Evolutionary conservation across 1,284 basidiomycete genomes (phyloP).

Genomic region (Sanguinoderma infundibulare): DNA sequence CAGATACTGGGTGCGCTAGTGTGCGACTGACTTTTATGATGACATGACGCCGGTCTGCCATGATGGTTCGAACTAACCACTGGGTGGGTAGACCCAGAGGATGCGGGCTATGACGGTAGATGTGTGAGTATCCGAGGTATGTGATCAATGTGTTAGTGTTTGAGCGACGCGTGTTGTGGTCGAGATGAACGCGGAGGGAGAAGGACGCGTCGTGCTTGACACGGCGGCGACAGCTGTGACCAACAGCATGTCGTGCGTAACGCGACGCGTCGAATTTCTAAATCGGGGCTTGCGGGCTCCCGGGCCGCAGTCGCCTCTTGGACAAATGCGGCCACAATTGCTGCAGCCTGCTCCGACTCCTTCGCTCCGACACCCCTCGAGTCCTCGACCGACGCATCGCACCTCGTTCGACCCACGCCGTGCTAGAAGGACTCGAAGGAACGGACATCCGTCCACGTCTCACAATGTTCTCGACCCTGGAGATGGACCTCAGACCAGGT

Average conservation of each 20-base stretch:
- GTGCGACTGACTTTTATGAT: constrained; percentile 73
- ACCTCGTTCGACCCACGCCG: no score
- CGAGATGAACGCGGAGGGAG: background rate
- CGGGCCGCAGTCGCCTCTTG: background rate
- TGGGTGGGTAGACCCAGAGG: no score
- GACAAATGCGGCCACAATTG: no score
- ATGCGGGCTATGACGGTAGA: background rate
- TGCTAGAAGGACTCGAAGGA: no score
- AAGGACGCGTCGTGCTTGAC: constrained; percentile 7
- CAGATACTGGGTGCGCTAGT: no score
- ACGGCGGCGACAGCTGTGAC: constrained; percentile 1
- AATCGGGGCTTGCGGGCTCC: constrained; percentile 6
- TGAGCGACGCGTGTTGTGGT: background rate
- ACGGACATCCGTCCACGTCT: background rate
- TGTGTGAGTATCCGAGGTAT: no score
- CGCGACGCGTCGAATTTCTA: constrained; percentile 31
- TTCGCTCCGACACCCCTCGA: no score
- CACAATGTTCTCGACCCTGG: constrained; percentile 67
- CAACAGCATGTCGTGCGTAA: constrained; percentile 8
- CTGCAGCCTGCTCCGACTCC: background rate
- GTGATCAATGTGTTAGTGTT: background rate
- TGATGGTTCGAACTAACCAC: constrained; percentile 20
- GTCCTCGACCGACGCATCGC: no score
- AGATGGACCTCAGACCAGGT: constrained; percentile 82
- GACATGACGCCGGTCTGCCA: constrained; percentile 53